Evolutionary conservation across 2,329 filamentous ascomycete genomes (phyloP), one percentile per base, ranked within the genome.

Genomic region (Xylaria sp.): DNA sequence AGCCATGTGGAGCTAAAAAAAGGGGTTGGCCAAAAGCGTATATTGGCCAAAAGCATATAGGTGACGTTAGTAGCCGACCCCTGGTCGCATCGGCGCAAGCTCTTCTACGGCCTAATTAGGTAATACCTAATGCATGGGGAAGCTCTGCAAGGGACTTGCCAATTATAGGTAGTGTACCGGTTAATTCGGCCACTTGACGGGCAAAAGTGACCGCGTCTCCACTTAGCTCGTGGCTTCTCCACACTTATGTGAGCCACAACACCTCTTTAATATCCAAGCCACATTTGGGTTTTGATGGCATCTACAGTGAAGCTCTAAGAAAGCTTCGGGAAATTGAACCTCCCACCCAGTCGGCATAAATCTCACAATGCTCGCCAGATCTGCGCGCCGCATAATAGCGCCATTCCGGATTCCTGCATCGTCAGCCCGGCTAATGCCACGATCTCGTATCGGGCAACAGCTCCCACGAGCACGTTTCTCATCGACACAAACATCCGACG

Each of bases 391-490:
- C 1, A 46, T 70, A 48, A 44, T 42, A 33, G 65, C 62, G 62
- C 70, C 67, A 6, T 48, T 71, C 46, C 74, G 74, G 64, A 56
- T 57, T 23, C 20, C 66, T n/a, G 48, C 65, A 33, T 23, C 60
- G 23, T 26, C n/a, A 2, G 63, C 48, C 17, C 67, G 23, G 40
- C 36, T 42, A n/a, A 15, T 66, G 20, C 28, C 51, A 44, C 65
- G 56, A n/a, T 53, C 66, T 28, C 60, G 60, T 7, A 54, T 61
- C 23, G 49, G 63, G 20, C 59, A 20, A 49, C 68, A 59, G 44
- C 68, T 64, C 58, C 49, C 61, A 13, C 56, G 61, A 23, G 60
- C 58, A 56, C 72, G 70, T 44, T 72, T 75, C 65, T 70, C 73
- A 26, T 72, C 72, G 23, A 68, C 72, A 11, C 70, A 69, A 51